Evolutionary conservation across 768 basidiomycete species (phyloP), one percentile per base, ranked within the genome.

Genomic region (Dentipellis sp.): DNA sequence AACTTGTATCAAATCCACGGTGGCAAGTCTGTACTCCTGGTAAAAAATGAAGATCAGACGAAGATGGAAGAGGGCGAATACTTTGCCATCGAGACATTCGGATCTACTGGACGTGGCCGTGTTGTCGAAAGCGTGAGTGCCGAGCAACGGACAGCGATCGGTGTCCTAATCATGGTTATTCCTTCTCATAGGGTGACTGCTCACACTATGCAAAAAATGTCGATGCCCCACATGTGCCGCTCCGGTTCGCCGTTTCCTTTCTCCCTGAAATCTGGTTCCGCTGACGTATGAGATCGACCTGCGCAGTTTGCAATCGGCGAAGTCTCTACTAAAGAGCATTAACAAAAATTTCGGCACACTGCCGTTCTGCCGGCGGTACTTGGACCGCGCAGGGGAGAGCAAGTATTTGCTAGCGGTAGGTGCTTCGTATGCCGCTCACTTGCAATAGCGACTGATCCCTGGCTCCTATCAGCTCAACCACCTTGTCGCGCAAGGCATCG

Each of bases 61-160:
- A 95, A 91, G 72, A 99, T 99, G 97, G 97, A 98, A 66, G 97
- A 99, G 71, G 97, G 94, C 40, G 97, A 98, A 65, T 97, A 98
- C 67, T 99, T 91, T 68, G 97, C 97, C 9, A 95, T 99, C 55
- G 97, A 99, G 71, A 99, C 97, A 1, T 99, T 99, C 68, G 97
- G 97, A 10, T 91, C 89, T n/a, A 98, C 95, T 0, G 95, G 97
- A 14, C 78, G 87, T 42, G 97, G 94, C 8, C 77, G 82, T 22
- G 91, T 97, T 19, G 77, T 91, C 14, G 95, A 98, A 65, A 79
- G 78, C 58, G 91, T 91, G 62, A 54, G 60, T 37, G 21, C 8
- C 8, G 4, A 63, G 74, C 66, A 12, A 45, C 34, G 3, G 5
- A 35, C 17, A 17, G 2, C 42, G 23, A 21, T 16, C 37, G 7